Conservation (phyloP, 2,329 filamentous ascomycete species). For the Gremmenia infestans region DNA sequence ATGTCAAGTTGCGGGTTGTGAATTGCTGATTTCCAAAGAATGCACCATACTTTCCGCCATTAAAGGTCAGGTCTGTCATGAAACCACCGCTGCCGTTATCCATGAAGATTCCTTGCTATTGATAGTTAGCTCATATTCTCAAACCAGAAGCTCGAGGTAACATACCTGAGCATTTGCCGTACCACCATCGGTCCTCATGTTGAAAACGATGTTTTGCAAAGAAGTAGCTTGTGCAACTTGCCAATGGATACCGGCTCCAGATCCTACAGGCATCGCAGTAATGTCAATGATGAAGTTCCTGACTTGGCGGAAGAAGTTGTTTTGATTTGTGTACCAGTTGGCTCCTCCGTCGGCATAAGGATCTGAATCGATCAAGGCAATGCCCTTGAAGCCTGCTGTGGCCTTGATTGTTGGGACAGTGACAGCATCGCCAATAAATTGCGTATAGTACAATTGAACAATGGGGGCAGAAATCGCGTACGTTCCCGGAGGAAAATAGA, state of each 20-base stretch:
- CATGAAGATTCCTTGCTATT: conserved; percentile 63
- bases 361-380: conserved; percentile 84
- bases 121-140: neutral
- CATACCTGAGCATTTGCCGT: conserved; percentile 53
- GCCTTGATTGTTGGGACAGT: conserved; percentile 72
- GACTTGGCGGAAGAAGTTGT: conserved; percentile 79
- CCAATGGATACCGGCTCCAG: conserved; percentile 74
- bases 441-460: conserved; percentile 86
- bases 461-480: conserved; percentile 79
- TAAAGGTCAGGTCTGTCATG: conserved; percentile 78
- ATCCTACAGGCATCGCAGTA: conserved; percentile 54
- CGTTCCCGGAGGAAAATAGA: conserved; percentile 87
- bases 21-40: conserved; percentile 87
- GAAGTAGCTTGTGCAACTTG: conserved; percentile 80
- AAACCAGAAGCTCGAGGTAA: neutral
- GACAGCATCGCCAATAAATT: conserved; percentile 78
- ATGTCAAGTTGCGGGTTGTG: conserved; percentile 75
- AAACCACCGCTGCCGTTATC: conserved; percentile 82
- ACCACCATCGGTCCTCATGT: conserved; percentile 66
- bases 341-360: conserved; percentile 66
- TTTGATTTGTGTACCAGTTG: conserved; percentile 77
- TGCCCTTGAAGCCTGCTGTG: conserved; percentile 66
- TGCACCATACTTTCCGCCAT: conserved; percentile 71
- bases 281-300: conserved; percentile 79
- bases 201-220: conserved; percentile 75